Base-by-base conservation (phyloP, 2,329 filamentous ascomycete genomes). In the Thielaviopsis musarum region DNA sequence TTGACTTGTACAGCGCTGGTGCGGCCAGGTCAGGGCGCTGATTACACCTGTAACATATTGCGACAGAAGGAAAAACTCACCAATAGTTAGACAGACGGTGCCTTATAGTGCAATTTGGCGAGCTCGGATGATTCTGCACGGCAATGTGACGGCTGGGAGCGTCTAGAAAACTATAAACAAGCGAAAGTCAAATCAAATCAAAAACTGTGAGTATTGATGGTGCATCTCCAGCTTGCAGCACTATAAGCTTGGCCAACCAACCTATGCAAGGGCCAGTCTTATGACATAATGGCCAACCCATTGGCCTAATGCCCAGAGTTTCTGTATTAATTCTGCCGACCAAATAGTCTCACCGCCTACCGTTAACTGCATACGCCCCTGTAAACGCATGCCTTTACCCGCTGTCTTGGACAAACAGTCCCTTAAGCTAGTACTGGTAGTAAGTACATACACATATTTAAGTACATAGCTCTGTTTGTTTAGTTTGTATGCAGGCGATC, bases 201-300 rank as follows among this genome's bases (percentile, higher is more conserved):
- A 26, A 26, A 26, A n/a, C 38, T 2, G 15, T 45, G 30, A 34
- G 30, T 45, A 5, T 45, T n/a, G 38, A 6, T n/a, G 17, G 38
- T 45, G 19, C 45, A 49, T 49, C 45, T 21, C 17, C 45, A 19
- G 19, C 45, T 21, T 21, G n/a, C 45, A 19, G 17, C 17, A 17
- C 5, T 15, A 48, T 48, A 48, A 2, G 17, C 45, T 19, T 21
- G 9, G 45, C 38, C 38, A n/a, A n/a, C 38, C 15, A 3, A 6
- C 38, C 38, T 49, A 49, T 49, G 45, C n/a, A 49, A 49, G 45
- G 45, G 45, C 15, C 24, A 28, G 52, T 55, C 53, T 55, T 55
- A 55, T 55, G 53, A 55, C 53, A 55, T 55, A 55, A 55, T 55
- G n/a, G 28, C 45, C 45, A 49, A 45, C 13, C 38, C 45, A 49